phyloP scores from a whole-genome alignment of 768 basidiomycete genomes.

The Pluteus cervinus region DNA sequence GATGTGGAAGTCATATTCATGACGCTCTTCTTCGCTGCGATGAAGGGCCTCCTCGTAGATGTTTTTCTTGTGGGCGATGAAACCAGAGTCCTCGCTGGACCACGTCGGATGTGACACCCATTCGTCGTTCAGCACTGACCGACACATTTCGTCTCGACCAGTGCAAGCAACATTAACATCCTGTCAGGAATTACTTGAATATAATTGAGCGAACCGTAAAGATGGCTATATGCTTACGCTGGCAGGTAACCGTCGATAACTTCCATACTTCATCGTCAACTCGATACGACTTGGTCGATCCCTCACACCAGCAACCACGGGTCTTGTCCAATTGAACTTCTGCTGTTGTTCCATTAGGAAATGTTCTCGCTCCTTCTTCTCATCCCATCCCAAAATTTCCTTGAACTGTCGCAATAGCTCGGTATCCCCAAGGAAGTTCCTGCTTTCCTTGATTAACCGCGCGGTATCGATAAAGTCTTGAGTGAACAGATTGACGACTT shows the following conservation, averaged over 20 bases:
- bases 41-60: slow-evolving; percentile 95
- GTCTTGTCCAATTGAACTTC: slow-evolving; percentile 45
- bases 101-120: slow-evolving; percentile 98
- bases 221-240: slow-evolving; percentile 45
- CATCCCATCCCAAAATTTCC: slow-evolving; percentile 85
- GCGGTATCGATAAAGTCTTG: slow-evolving; percentile 89
- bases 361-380: slow-evolving; percentile 54
- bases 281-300: slow-evolving; percentile 57
- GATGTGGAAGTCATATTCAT: slow-evolving; percentile 98
- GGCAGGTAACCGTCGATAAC: slow-evolving; percentile 81
- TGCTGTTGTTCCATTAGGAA: slow-evolving; percentile 42
- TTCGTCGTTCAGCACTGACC: slow-evolving; percentile 92
- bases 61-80: slow-evolving; percentile 89
- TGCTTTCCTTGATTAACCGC: slow-evolving; percentile 74
- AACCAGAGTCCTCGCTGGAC: slow-evolving; percentile 91
- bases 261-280: slow-evolving; percentile 70
- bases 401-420: slow-evolving; percentile 81
- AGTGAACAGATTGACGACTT: slow-evolving; percentile 90
- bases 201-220: not conserved
- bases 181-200: slow-evolving; percentile 30
- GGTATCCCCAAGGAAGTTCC: slow-evolving; percentile 68
- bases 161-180: slow-evolving; percentile 87
- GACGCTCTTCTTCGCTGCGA: slow-evolving; percentile 94
- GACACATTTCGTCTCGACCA: slow-evolving; percentile 96
- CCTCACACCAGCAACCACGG: slow-evolving; percentile 33